Conservation (phyloP, 768 basidiomycete genomes). For the Lactarius sanguifluus region DNA sequence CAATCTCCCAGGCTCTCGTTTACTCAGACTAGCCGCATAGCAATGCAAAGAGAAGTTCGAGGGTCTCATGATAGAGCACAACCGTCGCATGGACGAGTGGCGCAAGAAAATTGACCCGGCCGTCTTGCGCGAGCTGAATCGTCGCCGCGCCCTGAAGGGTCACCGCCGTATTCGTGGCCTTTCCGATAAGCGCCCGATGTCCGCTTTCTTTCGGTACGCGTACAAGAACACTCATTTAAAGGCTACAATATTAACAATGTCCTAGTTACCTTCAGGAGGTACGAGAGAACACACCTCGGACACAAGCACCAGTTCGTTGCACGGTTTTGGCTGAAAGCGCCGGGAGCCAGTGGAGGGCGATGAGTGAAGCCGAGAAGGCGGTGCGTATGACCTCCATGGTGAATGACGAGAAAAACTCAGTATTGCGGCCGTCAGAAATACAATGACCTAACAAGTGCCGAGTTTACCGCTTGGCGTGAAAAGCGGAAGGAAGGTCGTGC, state of each 20-base stretch:
- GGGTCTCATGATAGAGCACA: constrained; percentile 1
- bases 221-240: background rate
- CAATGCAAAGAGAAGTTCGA: constrained; percentile 5
- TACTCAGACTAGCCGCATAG: constrained; percentile 2
- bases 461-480: constrained; percentile 14
- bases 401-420: background rate
- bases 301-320: background rate
- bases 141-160: constrained; percentile 10
- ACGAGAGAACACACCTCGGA: background rate
- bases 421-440: constrained; percentile 11
- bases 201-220: constrained; percentile 12
- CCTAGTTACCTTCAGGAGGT: background rate
- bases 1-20: background rate
- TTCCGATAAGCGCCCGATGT: background rate
- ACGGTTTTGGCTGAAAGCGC: background rate
- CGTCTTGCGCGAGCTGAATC: constrained; percentile 23
- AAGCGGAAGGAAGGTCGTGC: background rate
- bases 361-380: constrained; percentile 24
- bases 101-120: constrained; percentile 10
- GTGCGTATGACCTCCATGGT: constrained; percentile 25
- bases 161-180: background rate
- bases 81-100: constrained; percentile 13
- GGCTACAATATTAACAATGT: background rate
- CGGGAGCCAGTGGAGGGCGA: constrained; percentile 12
- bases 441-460: constrained; percentile 6